Evolutionary conservation across 768 basidiomycete species (phyloP), one percentile per base, ranked within the genome.

Genomic region (Trametes cingulata): DNA sequence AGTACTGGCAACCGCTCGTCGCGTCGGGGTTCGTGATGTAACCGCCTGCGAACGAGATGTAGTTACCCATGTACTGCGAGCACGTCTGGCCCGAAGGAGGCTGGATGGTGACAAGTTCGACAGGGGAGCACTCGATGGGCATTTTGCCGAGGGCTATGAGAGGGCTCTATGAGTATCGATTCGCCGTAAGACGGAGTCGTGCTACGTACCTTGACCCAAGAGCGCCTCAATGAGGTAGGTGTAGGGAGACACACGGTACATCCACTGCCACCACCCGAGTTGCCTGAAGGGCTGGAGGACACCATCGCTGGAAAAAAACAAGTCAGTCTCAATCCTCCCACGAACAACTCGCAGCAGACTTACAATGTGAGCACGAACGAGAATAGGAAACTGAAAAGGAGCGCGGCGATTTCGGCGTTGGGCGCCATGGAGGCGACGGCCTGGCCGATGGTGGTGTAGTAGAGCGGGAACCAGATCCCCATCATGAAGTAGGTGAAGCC

Each of bases 61-160:
- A 87, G 7, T 74, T 57, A 1, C 63, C 54, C 52, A 83, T 70
- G 70, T 82, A 87, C 13, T 72, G 64, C 13, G 65, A 70, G 69
- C 85, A 87, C 0, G 81, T 77, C 59, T 75, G 74, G 4, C 80
- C 80, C 0, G 67, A 57, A 1, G 82, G 80, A 3, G 82, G 78
- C 2, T 68, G 67, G 61, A 95, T 68, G 1, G 75, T 76, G 2
- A 85, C 81, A n/a, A 83, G 76, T 69, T 95, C 93, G 50, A 77
- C 71, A 0, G 72, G n/a, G 0, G 86, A 71, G 69, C 93, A 95
- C 15, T 71, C 74, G 48, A 89, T 76, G 1, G 71, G 60, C 48
- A 78, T 72, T 7, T 72, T 75, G 0, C 84, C 85, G 13, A 88
- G 67, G 10, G 81, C 86, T 85, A 59, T 7, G 49, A 61, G 24